Base-by-base conservation (phyloP, 2,329 filamentous ascomycete genomes). In the Daldinia sp. region DNA sequence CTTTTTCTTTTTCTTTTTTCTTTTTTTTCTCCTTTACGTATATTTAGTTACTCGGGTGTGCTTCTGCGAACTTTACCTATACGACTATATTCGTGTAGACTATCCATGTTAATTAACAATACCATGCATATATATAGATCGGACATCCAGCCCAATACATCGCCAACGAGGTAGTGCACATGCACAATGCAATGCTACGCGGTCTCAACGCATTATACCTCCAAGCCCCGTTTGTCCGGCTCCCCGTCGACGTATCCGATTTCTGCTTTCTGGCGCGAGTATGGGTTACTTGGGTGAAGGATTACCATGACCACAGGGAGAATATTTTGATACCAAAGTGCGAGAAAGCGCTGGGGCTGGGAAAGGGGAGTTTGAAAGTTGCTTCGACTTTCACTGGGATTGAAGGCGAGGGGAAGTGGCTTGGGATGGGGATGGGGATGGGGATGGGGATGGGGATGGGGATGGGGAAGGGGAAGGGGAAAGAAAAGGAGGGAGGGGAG, bases 201-300 rank as follows among this genome's bases (percentile, higher is more conserved):
- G 73, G 72, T 10, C 69, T 78, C 8, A 79, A 79, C 66, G 71
- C 74, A 11, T 72, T 78, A 15, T 77, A 73, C 61, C 69, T 77
- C 1, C 76, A 79, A 62, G 74, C 75, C 4, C 71, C 73, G 1
- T 69, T 73, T 55, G 61, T 79, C 9, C 69, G 61, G 4, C 37
- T 59, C n/a, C 37, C 64, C 0, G 52, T 67, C 25, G 75, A 77
- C 41, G 63, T 75, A n/a, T 37, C 67, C 1, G 76, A 78, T 53
- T 69, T 79, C 32, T 39, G 73, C 7, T 75, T 72, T 29, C 72
- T 76, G 35, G 68, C 68, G n/a, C 71, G 70, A 13, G 68, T 65
- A 27, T 76, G 74, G 72, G 68, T 63, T n/a, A 53, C 68, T 3
- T 75, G 72, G 63, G 48, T 77, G 2, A 64, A 73, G 10, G 71